Percentiles rank a stretch among this genome's conserved stretches.
Conservation (phyloP, 2,329 filamentous ascomycete genomes). For the Fusarium gaditjirri region DNA sequence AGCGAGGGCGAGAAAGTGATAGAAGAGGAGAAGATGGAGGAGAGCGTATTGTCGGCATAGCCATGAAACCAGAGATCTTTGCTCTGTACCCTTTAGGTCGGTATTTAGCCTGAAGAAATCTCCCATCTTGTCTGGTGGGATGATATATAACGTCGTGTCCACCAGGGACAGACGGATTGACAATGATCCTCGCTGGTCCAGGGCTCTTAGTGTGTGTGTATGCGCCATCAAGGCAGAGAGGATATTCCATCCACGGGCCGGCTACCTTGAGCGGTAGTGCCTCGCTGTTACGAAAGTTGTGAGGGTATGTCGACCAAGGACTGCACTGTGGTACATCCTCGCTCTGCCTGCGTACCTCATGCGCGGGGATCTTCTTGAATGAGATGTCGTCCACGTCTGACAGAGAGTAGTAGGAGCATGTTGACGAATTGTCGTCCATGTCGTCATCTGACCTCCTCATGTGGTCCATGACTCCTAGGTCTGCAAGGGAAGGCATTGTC, state of each 20-base stretch:
- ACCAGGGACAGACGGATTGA: not conserved
- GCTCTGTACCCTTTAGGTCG: not conserved
- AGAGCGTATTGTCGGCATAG: not conserved
- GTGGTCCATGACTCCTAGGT: not conserved
- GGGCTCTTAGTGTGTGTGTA: not conserved
- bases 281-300: not conserved
- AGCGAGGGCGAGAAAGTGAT: not conserved
- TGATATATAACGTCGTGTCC: slow-evolving; percentile 9
- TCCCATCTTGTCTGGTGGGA: not conserved
- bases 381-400: not conserved
- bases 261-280: not conserved
- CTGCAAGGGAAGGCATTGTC: not conserved
- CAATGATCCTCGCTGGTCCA: not conserved
- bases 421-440: not conserved
- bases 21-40: not conserved
- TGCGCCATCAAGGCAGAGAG: not conserved
- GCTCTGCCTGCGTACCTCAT: slow-evolving; percentile 1
- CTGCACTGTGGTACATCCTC: not conserved
- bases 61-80: not conserved
- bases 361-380: not conserved
- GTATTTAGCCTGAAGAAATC: not conserved
- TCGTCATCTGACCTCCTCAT: not conserved
- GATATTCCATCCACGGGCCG: slow-evolving; percentile 1
- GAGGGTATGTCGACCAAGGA: not conserved
- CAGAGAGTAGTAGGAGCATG: slow-evolving; percentile 8